Evolutionary conservation across 306 rosid genomes (phyloP).

Genomic region (Rubus parviflorus): DNA sequence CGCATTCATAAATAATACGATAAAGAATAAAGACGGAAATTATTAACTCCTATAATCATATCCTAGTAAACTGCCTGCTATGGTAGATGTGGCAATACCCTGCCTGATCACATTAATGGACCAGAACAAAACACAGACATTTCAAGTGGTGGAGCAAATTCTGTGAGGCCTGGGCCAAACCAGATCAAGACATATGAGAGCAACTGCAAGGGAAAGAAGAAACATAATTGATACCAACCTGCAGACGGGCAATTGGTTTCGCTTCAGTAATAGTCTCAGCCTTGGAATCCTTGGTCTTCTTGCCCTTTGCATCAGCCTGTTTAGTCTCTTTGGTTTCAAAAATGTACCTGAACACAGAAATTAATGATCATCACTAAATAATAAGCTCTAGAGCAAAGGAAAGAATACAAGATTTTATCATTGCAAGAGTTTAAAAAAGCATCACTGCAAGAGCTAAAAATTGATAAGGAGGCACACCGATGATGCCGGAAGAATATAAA

Average conservation of each 20-base stretch:
- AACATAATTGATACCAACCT: conserved; percentile 47
- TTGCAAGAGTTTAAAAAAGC: neutral
- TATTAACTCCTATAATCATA: neutral
- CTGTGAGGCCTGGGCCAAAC: conserved; percentile 2
- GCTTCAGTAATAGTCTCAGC: conserved; percentile 42
- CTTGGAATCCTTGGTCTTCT: conserved; percentile 49
- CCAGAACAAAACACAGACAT: neutral
- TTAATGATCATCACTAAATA: conserved; percentile 22
- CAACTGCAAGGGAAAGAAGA: conserved; percentile 7
- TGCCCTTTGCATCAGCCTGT: conserved; percentile 45
- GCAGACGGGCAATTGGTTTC: conserved; percentile 74
- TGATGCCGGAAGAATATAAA: conserved; percentile 92
- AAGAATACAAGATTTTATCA: neutral
- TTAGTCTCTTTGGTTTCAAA: conserved; percentile 76
- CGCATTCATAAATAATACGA: neutral
- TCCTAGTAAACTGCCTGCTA: neutral
- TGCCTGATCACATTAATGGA: neutral
- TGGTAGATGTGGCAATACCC: neutral
- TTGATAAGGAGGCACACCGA: conserved; percentile 45
- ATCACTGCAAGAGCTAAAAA: conserved; percentile 5
- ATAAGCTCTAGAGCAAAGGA: neutral
- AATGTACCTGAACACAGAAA: conserved; percentile 56
- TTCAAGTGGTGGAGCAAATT: neutral
- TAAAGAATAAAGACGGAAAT: neutral
- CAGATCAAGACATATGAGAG: neutral